Conservation (phyloP, 176 grass and related monocot genomes). For the Zoysia japonica region DNA sequence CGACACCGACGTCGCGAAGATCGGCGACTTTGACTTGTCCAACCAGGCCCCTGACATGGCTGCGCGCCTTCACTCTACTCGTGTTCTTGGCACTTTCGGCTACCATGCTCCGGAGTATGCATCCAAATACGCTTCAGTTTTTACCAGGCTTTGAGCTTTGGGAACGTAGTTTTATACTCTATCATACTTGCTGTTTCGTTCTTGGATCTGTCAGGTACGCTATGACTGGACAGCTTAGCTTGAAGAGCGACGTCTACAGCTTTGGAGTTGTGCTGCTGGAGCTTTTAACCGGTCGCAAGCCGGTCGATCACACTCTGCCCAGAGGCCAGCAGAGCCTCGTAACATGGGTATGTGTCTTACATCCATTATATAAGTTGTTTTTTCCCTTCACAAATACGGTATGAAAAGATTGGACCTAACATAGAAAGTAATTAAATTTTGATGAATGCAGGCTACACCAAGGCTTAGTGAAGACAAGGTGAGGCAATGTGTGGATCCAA, state of each 20-base stretch:
- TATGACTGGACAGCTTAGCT: conserved; percentile 72
- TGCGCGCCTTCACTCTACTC: conserved; percentile 79
- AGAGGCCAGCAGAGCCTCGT: conserved; percentile 85
- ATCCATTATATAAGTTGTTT: neutral
- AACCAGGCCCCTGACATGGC: conserved; percentile 88
- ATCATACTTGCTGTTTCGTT: neutral
- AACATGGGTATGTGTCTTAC: conserved; percentile 62
- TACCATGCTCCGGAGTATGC: conserved; percentile 89
- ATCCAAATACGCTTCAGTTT: neutral
- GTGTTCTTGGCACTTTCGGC: conserved; percentile 88
- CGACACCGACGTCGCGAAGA: conserved; percentile 57
- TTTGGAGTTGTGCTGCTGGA: conserved; percentile 72
- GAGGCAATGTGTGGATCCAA: conserved; percentile 80
- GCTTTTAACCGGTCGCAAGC: conserved; percentile 65
- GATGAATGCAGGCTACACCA: conserved; percentile 59
- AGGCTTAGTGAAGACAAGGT: conserved; percentile 91
- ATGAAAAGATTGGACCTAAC: neutral
- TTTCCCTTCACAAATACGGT: neutral
- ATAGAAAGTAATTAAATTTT: conserved; percentile 10
- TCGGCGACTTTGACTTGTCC: conserved; percentile 70
- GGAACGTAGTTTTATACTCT: neutral
- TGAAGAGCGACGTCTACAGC: conserved; percentile 70
- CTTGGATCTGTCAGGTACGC: conserved; percentile 47
- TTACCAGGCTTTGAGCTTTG: no score
- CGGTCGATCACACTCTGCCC: conserved; percentile 63